These are phyloP conservation scores for Penicillium polonicum DNA, from an alignment of 2,329 filamentous ascomycete species.

Conservation along the genomic window DNA sequence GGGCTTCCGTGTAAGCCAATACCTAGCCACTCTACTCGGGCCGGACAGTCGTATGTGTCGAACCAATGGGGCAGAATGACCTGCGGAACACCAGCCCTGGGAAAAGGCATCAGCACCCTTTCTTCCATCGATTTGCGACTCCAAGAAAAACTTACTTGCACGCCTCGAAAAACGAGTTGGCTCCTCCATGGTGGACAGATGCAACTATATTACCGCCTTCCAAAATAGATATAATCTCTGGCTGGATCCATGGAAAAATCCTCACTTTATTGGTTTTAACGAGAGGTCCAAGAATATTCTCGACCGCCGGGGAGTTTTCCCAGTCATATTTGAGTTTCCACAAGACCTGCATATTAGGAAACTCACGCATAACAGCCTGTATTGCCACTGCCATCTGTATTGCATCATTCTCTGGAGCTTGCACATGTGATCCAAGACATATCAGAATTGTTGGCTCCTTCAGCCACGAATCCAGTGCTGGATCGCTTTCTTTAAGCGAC, in stretches of 20 bases:
- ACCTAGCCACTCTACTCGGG: slow-evolving; percentile 43
- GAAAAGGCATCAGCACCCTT: neutral
- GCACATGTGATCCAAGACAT: slow-evolving; percentile 48
- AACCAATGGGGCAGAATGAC: slow-evolving; percentile 50
- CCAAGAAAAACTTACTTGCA: slow-evolving; percentile 36
- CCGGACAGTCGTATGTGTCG: slow-evolving; percentile 49
- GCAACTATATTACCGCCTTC: slow-evolving; percentile 41
- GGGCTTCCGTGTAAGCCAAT: slow-evolving; percentile 45
- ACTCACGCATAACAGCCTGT: slow-evolving; percentile 36
- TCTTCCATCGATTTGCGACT: neutral
- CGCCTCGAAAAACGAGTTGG: slow-evolving; percentile 51
- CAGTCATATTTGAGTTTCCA: slow-evolving; percentile 40
- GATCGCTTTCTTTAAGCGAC: slow-evolving; percentile 40
- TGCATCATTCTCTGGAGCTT: slow-evolving; percentile 29
- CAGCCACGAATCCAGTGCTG: slow-evolving; percentile 48
- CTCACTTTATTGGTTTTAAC: slow-evolving; percentile 14
- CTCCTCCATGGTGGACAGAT: slow-evolving; percentile 50
- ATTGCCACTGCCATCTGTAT: slow-evolving; percentile 41
- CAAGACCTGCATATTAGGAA: slow-evolving; percentile 42
- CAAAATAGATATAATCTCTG: slow-evolving; percentile 30
- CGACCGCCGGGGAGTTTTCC: slow-evolving; percentile 14
- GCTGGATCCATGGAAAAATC: slow-evolving; percentile 19
- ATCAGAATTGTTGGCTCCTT: slow-evolving; percentile 48
- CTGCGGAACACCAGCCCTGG: slow-evolving; percentile 47
- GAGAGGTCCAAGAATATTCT: slow-evolving; percentile 11